Percentiles rank a stretch among this genome's conserved stretches.
phyloP scores from a whole-genome alignment of 129 eudicot species.

The Centrapalus pauciflorus region DNA sequence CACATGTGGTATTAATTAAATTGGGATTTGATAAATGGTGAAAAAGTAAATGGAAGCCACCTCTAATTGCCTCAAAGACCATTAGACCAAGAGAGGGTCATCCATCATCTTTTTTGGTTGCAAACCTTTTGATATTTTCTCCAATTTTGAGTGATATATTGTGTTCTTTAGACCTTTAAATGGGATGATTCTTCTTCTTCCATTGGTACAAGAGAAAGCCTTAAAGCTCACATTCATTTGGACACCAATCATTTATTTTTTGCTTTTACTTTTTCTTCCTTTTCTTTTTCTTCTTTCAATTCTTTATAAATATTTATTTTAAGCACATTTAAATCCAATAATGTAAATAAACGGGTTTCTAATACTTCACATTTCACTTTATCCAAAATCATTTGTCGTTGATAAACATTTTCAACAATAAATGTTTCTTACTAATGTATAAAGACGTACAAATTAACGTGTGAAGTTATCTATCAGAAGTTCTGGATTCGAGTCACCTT shows the following conservation, averaged over 20 bases:
- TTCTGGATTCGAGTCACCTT: too few relatives aligned
- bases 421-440: too few relatives aligned
- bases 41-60: conserved; percentile 9
- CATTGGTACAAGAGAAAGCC: conserved; percentile 13
- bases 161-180: conserved; percentile 1
- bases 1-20: too few relatives aligned
- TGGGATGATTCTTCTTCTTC: not conserved
- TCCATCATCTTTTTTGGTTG: conserved; percentile 16
- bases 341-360: too few relatives aligned
- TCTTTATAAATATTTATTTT: not conserved
- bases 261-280: conserved; percentile 14
- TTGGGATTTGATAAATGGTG: too few relatives aligned
- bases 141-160: conserved; percentile 1
- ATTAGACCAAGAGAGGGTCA: too few relatives aligned
- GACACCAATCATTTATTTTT: conserved; percentile 7
- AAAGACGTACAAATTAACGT: too few relatives aligned
- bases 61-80: conserved; percentile 2
- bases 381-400: too few relatives aligned
- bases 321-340: not conserved
- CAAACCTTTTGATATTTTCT: not conserved
- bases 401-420: too few relatives aligned
- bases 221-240: conserved; percentile 10
- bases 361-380: too few relatives aligned
- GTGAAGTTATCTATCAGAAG: too few relatives aligned
- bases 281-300: not conserved